Conservation (phyloP, 345 rosid species). For the Eucalyptus guilfoylei region DNA sequence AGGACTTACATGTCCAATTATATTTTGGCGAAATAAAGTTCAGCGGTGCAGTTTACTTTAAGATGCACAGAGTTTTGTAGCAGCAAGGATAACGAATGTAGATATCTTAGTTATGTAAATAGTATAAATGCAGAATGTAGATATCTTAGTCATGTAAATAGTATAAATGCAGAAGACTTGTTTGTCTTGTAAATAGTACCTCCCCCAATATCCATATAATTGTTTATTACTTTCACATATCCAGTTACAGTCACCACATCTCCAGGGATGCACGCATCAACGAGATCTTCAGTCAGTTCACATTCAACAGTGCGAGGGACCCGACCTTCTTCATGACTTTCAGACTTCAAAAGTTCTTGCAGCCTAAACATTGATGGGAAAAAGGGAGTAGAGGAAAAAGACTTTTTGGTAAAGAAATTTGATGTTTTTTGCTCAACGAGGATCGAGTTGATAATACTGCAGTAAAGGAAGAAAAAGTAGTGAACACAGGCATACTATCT, state of each 20-base stretch:
- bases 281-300: slow-evolving; percentile 88
- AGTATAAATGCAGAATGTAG: background rate
- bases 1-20: background rate
- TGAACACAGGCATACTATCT: background rate
- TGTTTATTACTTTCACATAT: slow-evolving; percentile 74
- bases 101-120: background rate
- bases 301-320: slow-evolving; percentile 98
- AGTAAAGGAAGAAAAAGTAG: background rate
- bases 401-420: background rate
- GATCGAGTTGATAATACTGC: background rate
- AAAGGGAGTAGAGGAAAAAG: background rate
- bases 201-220: slow-evolving; percentile 95
- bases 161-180: background rate
- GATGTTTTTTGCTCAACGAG: background rate
- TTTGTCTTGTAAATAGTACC: slow-evolving; percentile 21
- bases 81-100: background rate
- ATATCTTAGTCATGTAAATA: background rate
- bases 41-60: background rate
- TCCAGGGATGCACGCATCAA: slow-evolving; percentile 89
- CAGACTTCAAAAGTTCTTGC: slow-evolving; percentile 65
- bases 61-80: background rate
- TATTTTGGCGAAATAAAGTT: background rate
- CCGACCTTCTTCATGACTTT: slow-evolving; percentile 96
- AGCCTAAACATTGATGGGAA: slow-evolving; percentile 21
- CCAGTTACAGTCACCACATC: slow-evolving; percentile 98